Base-by-base conservation (phyloP, 345 rosid species). In the Murraya koenigii region DNA sequence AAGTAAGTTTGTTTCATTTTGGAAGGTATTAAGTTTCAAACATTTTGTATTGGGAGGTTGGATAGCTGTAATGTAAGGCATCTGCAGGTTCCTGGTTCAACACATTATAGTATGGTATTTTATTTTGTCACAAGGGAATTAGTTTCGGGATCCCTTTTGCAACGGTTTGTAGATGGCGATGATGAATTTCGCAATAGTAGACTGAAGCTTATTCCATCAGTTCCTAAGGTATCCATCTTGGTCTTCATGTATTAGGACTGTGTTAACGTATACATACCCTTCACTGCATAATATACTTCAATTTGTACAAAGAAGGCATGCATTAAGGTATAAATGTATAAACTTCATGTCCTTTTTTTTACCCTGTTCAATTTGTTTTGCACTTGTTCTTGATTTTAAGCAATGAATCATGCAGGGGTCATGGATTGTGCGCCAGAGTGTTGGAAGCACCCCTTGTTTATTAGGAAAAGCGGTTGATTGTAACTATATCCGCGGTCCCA, bases 381-480 rank as follows among this genome's bases (percentile, higher is more conserved):
- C 71, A 30, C 28, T 39, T 44, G 33, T 69, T 75, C 72, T 55
- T 68, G 9, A 39, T 49, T 67, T 69, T 66, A 55, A 44, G 55
- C n/a, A n/a, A 3, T 74, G 30, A 65, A 69, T 70, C 69, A 49
- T 77, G 78, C 89, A 94, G 99, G 99, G 99, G 19, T 97, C 99
- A 35, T 97, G 99, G 99, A 94, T 97, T 66, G 99, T 97, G 69
- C 91, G 97, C 60, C 99, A 97, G 84, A 97, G 99, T 77, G 99
- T 91, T 74, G 99, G 99, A 80, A 97, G 97, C 86, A 97, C 97
- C 32, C 97, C 99, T 7, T 97, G 99, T 82, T 87, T 97, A 72
- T 82, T 97, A 80, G 99, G 99, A 36, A 94, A 94, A 82, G 97
- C 98, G 39, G 96, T 97, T 71, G 99, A 97, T 79, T 90, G 97